These are phyloP conservation scores for Phytophthora idaei DNA, from an alignment of 352 stramenopile genomes.

Conservation along the genomic window DNA sequence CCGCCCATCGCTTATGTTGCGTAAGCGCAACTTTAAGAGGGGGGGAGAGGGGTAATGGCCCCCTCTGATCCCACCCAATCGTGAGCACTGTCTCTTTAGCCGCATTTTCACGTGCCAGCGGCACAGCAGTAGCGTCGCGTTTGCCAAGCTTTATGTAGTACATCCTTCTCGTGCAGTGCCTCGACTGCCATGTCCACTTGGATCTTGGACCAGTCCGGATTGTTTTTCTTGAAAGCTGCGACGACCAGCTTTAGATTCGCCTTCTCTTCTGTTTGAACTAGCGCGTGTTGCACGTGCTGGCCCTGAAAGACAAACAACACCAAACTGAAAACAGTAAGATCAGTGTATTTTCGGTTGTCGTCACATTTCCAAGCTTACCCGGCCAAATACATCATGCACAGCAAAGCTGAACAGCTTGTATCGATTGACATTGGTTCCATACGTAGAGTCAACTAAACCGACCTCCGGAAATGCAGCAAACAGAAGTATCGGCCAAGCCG, in stretches of 20 bases:
- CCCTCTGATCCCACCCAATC: neutral
- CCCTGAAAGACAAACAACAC: neutral
- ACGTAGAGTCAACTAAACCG: constrained; percentile 16
- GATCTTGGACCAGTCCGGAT: neutral
- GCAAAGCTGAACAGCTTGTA: constrained; percentile 21
- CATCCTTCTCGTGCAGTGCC: neutral
- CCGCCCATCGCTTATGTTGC: no score
- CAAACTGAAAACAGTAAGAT: no score
- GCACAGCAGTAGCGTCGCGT: neutral
- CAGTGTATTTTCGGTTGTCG: no score
- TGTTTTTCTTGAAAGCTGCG: neutral
- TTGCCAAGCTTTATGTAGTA: neutral
- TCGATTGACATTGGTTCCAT: constrained; percentile 14
- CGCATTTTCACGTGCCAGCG: neutral
- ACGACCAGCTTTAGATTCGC: neutral
- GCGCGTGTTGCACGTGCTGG: constrained; percentile 12
- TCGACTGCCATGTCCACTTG: neutral
- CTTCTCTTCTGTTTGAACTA: constrained; percentile 16
- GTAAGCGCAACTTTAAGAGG: no score
- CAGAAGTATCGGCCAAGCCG: constrained; percentile 8
- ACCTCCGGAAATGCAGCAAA: constrained; percentile 20
- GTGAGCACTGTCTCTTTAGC: neutral
- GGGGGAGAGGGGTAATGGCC: no score
- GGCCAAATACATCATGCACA: no score
- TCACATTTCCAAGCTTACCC: no score